Conservation (phyloP, 345 rosid species). For the Salix caprea region DNA sequence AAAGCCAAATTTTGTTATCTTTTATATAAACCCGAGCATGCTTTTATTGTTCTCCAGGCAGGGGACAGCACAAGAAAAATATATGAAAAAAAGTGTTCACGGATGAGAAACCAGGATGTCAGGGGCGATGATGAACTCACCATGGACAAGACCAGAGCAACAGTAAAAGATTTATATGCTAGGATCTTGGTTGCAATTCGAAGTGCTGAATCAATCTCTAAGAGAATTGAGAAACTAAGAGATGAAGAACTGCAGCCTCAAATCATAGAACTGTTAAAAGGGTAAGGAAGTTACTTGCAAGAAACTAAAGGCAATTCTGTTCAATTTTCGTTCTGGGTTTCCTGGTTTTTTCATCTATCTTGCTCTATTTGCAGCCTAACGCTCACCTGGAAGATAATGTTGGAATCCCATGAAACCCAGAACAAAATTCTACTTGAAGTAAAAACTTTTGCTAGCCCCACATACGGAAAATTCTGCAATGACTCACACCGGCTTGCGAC, state of each 20-base stretch:
- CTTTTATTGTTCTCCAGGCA: slow-evolving; percentile 33
- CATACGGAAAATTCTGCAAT: slow-evolving; percentile 54
- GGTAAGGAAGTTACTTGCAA: slow-evolving; percentile 36
- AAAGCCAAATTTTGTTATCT: neutral
- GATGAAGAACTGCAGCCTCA: slow-evolving; percentile 73
- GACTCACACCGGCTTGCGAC: slow-evolving; percentile 68
- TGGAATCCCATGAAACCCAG: slow-evolving; percentile 72
- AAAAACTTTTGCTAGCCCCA: slow-evolving; percentile 45
- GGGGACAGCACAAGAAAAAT: slow-evolving; percentile 56
- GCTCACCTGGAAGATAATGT: slow-evolving; percentile 58
- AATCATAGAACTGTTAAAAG: slow-evolving; percentile 56
- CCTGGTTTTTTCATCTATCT: slow-evolving; percentile 11
- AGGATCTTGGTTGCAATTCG: slow-evolving; percentile 64
- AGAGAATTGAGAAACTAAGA: slow-evolving; percentile 54
- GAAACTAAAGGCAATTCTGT: neutral
- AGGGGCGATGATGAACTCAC: slow-evolving; percentile 41
- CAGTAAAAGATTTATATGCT: slow-evolving; percentile 61
- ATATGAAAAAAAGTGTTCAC: slow-evolving; percentile 56
- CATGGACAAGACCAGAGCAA: slow-evolving; percentile 54
- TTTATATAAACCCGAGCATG: neutral
- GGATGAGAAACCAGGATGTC: slow-evolving; percentile 48
- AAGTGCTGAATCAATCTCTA: slow-evolving; percentile 64
- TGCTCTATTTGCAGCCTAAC: slow-evolving; percentile 39
- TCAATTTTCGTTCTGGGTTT: neutral
- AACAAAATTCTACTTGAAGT: slow-evolving; percentile 57